Percentiles rank a stretch among this genome's conserved stretches.
Evolutionary conservation across 1,139 yeast species (phyloP).

Genomic region (Hanseniaspora uvarum): DNA sequence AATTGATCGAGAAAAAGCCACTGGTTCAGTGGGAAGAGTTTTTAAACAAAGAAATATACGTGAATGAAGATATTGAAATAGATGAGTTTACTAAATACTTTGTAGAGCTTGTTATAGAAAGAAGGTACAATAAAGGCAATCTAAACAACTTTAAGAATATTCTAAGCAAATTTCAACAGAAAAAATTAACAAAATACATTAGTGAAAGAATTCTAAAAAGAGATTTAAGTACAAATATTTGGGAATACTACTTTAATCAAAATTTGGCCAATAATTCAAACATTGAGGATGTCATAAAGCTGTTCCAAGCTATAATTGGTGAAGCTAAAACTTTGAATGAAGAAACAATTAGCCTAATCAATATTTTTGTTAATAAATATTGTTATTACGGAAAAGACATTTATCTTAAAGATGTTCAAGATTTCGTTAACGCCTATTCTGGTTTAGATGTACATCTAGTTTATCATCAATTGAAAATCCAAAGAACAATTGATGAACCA

Average conservation of each 20-base stretch:
- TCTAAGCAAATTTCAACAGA: not conserved
- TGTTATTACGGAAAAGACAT: not conserved
- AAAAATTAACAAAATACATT: not conserved
- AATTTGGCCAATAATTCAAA: not conserved
- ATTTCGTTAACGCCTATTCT: not conserved
- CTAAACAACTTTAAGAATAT: not conserved
- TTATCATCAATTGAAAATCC: not conserved
- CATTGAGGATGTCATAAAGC: not conserved
- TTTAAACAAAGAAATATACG: slow-evolving; percentile 2
- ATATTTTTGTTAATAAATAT: not conserved
- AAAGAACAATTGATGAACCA: not conserved
- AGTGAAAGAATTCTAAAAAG: not conserved
- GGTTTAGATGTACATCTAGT: not conserved
- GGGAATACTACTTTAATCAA: slow-evolving; percentile 4
- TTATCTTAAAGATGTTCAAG: not conserved
- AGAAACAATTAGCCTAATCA: not conserved
- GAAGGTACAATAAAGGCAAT: not conserved
- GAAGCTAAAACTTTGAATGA: not conserved
- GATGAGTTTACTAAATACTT: not conserved
- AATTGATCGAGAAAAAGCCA: not conserved
- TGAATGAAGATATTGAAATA: not conserved
- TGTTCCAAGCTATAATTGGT: not conserved
- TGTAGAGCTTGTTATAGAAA: not conserved
- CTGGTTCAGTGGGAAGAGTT: slow-evolving; percentile 8
- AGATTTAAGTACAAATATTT: not conserved